Evolutionary conservation across 768 basidiomycete genomes (phyloP).

Genomic region (Lentinus tigrinus): DNA sequence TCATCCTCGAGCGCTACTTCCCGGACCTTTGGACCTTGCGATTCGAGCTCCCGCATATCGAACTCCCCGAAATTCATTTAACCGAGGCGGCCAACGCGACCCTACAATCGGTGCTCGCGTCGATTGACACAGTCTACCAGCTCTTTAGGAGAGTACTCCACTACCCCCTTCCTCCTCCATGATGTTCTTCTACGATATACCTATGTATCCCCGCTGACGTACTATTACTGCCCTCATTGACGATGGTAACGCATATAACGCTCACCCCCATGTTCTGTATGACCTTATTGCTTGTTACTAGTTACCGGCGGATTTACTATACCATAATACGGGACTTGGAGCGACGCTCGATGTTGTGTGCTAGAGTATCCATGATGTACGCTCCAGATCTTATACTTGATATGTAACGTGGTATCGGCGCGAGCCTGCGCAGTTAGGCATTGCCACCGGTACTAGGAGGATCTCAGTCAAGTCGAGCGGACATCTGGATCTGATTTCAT

Average conservation of each 20-base stretch:
- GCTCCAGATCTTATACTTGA: neutral
- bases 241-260: neutral
- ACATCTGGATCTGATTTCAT: too few species aligned
- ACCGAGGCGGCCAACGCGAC: constrained; percentile 33
- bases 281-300: constrained; percentile 1
- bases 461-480: too few species aligned
- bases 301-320: neutral
- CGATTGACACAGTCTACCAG: constrained; percentile 45
- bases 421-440: too few species aligned
- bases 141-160: constrained; percentile 51
- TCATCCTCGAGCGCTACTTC: constrained; percentile 28
- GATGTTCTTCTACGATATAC: constrained; percentile 5
- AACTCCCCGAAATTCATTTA: constrained; percentile 26
- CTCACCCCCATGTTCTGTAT: neutral
- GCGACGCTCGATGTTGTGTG: neutral
- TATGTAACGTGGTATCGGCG: too few species aligned
- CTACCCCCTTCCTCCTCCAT: constrained; percentile 56
- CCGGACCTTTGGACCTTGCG: constrained; percentile 28
- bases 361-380: neutral
- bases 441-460: too few species aligned
- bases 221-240: constrained; percentile 6
- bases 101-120: constrained; percentile 35
- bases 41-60: constrained; percentile 11
- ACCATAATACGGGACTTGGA: neutral
- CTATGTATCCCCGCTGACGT: neutral